Percentiles rank a stretch among this genome's conserved stretches.
These are phyloP conservation scores for Coprinopsis cinerea DNA, from an alignment of 768 basidiomycete species.

Conservation along the genomic window DNA sequence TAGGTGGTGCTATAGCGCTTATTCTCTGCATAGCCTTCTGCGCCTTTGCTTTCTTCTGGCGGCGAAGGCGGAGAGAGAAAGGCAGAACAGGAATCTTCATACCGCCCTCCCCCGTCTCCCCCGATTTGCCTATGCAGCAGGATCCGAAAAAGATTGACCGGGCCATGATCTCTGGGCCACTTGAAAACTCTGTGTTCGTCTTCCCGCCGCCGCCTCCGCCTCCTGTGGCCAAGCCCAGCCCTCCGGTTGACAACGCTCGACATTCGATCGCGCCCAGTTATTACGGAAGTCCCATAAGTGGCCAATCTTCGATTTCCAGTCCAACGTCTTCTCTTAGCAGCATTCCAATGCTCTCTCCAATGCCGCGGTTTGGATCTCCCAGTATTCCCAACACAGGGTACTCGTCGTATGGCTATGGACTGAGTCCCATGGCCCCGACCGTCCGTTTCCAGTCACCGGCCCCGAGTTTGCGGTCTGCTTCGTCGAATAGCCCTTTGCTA, in stretches of 20 bases:
- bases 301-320: slow-evolving; percentile 3
- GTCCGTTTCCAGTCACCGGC: neutral
- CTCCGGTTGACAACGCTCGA: slow-evolving; percentile 8
- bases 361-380: too few species aligned
- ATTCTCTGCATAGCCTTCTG: slow-evolving; percentile 8
- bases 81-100: neutral
- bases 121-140: slow-evolving; percentile 29
- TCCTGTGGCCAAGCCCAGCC: slow-evolving; percentile 3
- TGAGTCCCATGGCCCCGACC: neutral
- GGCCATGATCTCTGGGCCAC: slow-evolving; percentile 14
- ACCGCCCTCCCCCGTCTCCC: slow-evolving; percentile 20
- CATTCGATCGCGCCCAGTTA: slow-evolving; percentile 37
- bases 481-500: too few species aligned
- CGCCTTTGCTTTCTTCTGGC: slow-evolving; percentile 15
- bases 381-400: too few species aligned
- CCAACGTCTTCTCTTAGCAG: slow-evolving; percentile 1
- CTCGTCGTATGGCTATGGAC: too few species aligned
- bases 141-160: slow-evolving; percentile 24
- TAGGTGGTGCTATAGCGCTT: slow-evolving; percentile 23
- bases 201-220: slow-evolving; percentile 17
- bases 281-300: slow-evolving; percentile 26
- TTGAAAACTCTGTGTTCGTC: slow-evolving; percentile 20
- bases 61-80: slow-evolving; percentile 13
- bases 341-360: too few species aligned
- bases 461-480: too few species aligned